These are phyloP conservation scores for Paradendryphiella salina DNA, from an alignment of 2,329 filamentous ascomycete genomes.

Conservation along the genomic window DNA sequence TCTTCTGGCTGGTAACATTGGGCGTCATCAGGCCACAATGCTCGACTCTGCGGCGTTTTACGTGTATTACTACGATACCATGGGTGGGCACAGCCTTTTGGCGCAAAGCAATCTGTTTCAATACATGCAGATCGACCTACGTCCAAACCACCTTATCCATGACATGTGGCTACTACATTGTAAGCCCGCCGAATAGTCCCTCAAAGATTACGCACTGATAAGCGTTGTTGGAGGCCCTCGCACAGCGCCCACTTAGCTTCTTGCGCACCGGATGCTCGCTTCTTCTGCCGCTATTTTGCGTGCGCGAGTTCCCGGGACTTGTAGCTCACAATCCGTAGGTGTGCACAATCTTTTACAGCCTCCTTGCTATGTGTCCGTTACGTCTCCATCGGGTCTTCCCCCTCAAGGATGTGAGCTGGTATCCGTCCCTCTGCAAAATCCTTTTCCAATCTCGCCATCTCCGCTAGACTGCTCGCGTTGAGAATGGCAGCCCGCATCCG, in stretches of 20 bases:
- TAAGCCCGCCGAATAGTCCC: not conserved
- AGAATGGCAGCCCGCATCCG: slow-evolving; percentile 83
- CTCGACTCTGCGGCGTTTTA: slow-evolving; percentile 24
- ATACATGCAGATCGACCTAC: slow-evolving; percentile 10
- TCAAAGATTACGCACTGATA: not conserved
- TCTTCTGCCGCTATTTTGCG: not conserved
- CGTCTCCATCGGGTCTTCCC: slow-evolving; percentile 36
- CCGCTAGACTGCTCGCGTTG: slow-evolving; percentile 84
- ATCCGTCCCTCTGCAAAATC: slow-evolving; percentile 86
- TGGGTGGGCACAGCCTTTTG: slow-evolving; percentile 14
- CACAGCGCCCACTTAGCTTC: not conserved
- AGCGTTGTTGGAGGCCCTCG: not conserved
- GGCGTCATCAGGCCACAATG: not conserved
- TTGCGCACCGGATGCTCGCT: not conserved
- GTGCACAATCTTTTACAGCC: not conserved
- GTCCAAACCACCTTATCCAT: not conserved
- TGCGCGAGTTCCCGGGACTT: not conserved
- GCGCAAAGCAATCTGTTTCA: slow-evolving; percentile 13
- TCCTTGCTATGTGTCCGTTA: slow-evolving; percentile 9
- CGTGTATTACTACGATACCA: slow-evolving; percentile 29
- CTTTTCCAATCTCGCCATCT: slow-evolving; percentile 89
- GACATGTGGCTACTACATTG: not conserved
- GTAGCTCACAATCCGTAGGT: not conserved
- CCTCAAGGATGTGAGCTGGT: slow-evolving; percentile 54
- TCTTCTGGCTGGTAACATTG: not conserved